Evolutionary conservation across 2,329 filamentous ascomycete genomes (phyloP), one percentile per base, ranked within the genome.

Genomic region (Apiospora rasikravindrae): DNA sequence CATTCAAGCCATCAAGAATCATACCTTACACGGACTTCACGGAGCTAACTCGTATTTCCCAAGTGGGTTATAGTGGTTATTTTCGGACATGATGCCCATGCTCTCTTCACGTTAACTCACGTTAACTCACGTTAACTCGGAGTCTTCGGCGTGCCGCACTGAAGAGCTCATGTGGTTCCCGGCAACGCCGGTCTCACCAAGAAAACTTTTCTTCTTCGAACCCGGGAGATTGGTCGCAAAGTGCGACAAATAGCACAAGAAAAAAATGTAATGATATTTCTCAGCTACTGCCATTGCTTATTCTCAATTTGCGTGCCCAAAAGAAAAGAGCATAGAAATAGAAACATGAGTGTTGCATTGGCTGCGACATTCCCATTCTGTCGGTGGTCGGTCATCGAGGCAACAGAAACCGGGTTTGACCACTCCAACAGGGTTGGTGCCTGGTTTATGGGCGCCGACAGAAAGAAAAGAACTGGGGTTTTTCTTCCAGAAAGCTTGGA

Each of bases 401-500:
- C 29, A 61, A 14, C 57, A 64, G 19, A 64, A 64, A 64, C 57
- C 57, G 57, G 57, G 57, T 64, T 64, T 64, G 33, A 6, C 57
- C 45, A n/a, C n/a, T 40, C 16, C 29, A 64, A 29, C 57, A 64
- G 19, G 57, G 57, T 11, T 40, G 22, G 19, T 64, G 33, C 57
- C 57, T 64, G 57, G 57, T 40, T 64, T 40, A 24, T n/a, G 33
- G 57, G 19, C 57, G 33, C 29, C 57, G 19, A 64, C 19, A n/a
- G 37, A 40, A 64, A 64, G 40, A 64, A 64, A 40, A 64, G 57
- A n/a, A 33, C 29, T 33, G 19, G 57, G 57, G 57, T 6, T n/a
- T 64, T 64, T 40, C 33, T 64, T 40, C 57, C 57, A 64, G 57
- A 64, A 64, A 64, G 57, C 57, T 16, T 64, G 57, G 57, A 40